Percentiles rank a stretch among this genome's conserved stretches.
These are phyloP conservation scores for Alectoria sarmentosa DNA, from an alignment of 495 filamentous ascomycete species.

Conservation along the genomic window DNA sequence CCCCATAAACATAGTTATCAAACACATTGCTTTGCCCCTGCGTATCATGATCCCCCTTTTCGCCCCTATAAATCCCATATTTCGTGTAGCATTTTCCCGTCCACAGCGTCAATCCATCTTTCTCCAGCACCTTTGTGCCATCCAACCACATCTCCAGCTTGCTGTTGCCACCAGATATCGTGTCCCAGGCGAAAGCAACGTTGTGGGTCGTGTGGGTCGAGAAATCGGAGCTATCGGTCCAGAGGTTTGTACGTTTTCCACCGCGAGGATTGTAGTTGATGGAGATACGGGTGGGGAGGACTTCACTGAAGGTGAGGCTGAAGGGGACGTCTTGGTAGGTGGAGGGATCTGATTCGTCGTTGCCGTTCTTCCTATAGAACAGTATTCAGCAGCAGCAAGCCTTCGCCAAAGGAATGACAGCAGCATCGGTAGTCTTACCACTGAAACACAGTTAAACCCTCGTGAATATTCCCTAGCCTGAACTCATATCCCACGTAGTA, in stretches of 20 bases:
- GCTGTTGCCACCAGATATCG: constrained; percentile 27
- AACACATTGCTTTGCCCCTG: constrained; percentile 21
- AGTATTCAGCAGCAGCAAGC: not conserved
- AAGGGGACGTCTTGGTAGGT: constrained; percentile 31
- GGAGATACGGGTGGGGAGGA: constrained; percentile 19
- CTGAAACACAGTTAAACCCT: too few species aligned
- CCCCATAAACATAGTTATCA: constrained; percentile 26
- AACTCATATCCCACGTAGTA: constrained; percentile 34
- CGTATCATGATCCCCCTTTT: constrained; percentile 22
- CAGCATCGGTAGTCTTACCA: constrained; percentile 18
- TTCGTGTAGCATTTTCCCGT: constrained; percentile 31
- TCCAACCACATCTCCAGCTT: constrained; percentile 27
- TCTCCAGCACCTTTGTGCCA: constrained; percentile 23
- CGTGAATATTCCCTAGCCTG: too few species aligned
- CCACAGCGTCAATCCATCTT: constrained; percentile 26
- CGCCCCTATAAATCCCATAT: constrained; percentile 31
- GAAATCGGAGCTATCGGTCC: constrained; percentile 27
- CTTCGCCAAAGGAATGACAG: not conserved
- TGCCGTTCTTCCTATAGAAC: constrained; percentile 24
- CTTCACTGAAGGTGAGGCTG: constrained; percentile 25
- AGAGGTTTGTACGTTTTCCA: constrained; percentile 21
- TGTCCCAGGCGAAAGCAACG: constrained; percentile 31
- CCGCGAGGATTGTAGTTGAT: constrained; percentile 30
- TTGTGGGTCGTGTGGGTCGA: constrained; percentile 16
- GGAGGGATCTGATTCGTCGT: constrained; percentile 17